These are phyloP conservation scores for Diddensiella caesifluorescens DNA, from an alignment of 805 yeast species.

Conservation along the genomic window DNA sequence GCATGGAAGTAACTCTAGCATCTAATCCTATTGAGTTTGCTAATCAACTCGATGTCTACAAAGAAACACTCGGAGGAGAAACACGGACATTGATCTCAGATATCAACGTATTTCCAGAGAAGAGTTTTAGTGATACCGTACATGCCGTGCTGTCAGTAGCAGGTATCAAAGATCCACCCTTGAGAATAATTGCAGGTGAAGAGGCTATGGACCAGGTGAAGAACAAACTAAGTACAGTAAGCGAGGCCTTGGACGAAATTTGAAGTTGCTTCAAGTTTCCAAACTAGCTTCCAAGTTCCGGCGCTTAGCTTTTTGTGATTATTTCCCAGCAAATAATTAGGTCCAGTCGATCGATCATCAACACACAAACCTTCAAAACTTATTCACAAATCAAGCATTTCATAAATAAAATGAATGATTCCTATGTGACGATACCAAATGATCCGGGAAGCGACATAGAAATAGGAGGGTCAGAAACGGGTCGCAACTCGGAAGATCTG, in stretches of 20 bases:
- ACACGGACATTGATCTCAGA: constrained; percentile 17
- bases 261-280: constrained; percentile 2
- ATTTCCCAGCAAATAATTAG: background rate
- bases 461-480: no score
- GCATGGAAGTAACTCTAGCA: constrained; percentile 25
- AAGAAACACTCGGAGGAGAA: constrained; percentile 12
- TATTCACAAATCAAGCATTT: no score
- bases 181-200: constrained; percentile 27
- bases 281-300: background rate
- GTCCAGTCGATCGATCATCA: no score
- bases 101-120: constrained; percentile 21
- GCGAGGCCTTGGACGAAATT: constrained; percentile 32
- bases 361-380: no score
- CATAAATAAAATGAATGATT: constrained; percentile 3
- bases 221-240: constrained; percentile 26
- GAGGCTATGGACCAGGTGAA: constrained; percentile 29
- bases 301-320: background rate
- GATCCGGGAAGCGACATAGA: constrained; percentile 1
- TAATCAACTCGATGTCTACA: background rate
- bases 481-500: background rate
- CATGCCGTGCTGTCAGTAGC: constrained; percentile 26
- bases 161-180: constrained; percentile 32
- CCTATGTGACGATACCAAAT: constrained; percentile 1
- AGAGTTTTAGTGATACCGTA: constrained; percentile 22
- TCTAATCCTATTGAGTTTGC: constrained; percentile 19